Evolutionary conservation across 2,329 filamentous ascomycete species (phyloP).

Genomic region (Penicillium sp.): DNA sequence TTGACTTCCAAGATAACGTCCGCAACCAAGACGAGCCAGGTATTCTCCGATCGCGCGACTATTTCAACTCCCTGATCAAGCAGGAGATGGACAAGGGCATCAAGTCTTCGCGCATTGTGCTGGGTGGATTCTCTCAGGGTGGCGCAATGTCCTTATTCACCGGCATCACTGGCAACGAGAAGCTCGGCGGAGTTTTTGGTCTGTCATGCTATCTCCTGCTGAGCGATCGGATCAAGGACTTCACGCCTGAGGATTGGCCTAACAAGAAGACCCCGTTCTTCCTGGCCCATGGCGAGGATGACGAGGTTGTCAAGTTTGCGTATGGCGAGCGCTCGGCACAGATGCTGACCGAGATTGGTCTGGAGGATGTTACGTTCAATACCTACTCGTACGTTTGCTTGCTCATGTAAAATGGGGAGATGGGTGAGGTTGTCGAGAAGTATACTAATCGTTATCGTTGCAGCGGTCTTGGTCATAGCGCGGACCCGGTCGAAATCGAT

Average conservation of each 20-base stretch:
- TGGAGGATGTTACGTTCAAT: constrained; percentile 70
- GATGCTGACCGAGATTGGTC: constrained; percentile 68
- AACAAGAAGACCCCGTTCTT: constrained; percentile 82
- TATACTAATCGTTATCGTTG: constrained; percentile 10
- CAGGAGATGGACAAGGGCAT: constrained; percentile 81
- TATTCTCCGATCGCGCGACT: constrained; percentile 71
- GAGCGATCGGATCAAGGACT: constrained; percentile 63
- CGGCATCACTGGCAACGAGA: constrained; percentile 72
- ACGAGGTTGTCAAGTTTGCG: constrained; percentile 70
- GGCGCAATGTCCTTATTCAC: constrained; percentile 84
- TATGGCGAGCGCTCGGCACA: constrained; percentile 72
- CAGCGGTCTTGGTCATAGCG: constrained; percentile 74
- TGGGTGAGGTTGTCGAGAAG: constrained; percentile 2
- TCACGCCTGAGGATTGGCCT: constrained; percentile 57
- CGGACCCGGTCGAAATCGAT: constrained; percentile 76
- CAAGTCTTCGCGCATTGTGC: constrained; percentile 76
- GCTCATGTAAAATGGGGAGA: background rate
- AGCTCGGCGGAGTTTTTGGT: constrained; percentile 85
- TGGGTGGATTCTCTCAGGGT: constrained; percentile 71
- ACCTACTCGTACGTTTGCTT: constrained; percentile 66
- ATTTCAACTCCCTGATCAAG: constrained; percentile 79
- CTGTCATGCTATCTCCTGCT: constrained; percentile 82
- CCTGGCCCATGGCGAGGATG: constrained; percentile 82
- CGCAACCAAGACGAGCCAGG: constrained; percentile 63
- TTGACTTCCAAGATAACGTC: constrained; percentile 47